A percentile compares a stretch with the other conserved stretches of the same genome.
Evolutionary conservation across 2,329 filamentous ascomycete genomes (phyloP).

Genomic region (Sclerotinia nivalis): DNA sequence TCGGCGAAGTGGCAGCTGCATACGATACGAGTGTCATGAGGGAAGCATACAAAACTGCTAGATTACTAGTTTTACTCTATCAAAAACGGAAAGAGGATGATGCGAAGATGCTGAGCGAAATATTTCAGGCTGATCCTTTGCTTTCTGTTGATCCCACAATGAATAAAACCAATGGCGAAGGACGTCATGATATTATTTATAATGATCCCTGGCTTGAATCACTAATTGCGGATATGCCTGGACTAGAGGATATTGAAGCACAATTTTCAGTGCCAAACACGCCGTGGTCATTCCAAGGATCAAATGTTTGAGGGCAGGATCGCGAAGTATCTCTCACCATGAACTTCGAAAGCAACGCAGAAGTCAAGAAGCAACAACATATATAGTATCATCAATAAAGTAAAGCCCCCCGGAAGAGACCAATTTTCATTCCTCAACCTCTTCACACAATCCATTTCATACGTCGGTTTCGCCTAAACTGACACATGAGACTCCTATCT

Average conservation of each 20-base stretch:
- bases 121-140: constrained; percentile 7
- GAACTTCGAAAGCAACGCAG: background rate
- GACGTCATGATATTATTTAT: background rate
- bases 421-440: background rate
- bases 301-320: background rate
- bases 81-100: constrained; percentile 21
- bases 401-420: background rate
- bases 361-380: background rate
- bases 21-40: constrained; percentile 20
- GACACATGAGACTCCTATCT: background rate
- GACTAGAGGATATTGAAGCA: constrained; percentile 7
- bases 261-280: background rate
- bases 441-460: background rate
- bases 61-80: constrained; percentile 16
- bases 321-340: no score
- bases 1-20: constrained; percentile 14
- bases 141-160: background rate
- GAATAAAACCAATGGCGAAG: background rate
- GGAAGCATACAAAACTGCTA: constrained; percentile 21
- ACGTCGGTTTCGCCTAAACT: background rate
- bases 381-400: background rate
- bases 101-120: background rate
- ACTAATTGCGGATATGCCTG: constrained; percentile 15
- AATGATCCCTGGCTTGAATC: constrained; percentile 18
- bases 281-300: background rate